phyloP scores from a whole-genome alignment of 225 moss, liverwort and hornwort genomes.

The Polytrichum commune region DNA sequence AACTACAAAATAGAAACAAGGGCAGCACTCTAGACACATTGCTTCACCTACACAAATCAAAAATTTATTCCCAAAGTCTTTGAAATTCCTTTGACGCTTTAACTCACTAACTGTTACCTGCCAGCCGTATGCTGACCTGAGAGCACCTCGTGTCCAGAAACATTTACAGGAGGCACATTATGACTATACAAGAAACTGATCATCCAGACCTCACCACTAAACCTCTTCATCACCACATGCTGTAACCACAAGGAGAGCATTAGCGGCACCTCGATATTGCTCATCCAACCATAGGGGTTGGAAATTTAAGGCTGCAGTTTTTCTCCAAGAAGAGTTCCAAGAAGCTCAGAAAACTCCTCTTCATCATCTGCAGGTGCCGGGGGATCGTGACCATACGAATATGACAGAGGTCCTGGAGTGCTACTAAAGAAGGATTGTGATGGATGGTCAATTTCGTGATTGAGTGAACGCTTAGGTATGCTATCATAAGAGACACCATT shows the following conservation, averaged over 20 bases:
- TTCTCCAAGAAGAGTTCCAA: conserved; percentile 63
- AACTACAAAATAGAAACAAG: not conserved
- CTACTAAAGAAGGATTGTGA: conserved; percentile 75
- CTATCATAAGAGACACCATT: conserved; percentile 57
- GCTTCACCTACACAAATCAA: conserved; percentile 21
- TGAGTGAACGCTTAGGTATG: conserved; percentile 32
- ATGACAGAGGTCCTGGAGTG: conserved; percentile 37
- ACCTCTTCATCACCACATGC: conserved; percentile 15
- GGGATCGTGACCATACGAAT: conserved; percentile 37
- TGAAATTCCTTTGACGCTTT: conserved; percentile 24
- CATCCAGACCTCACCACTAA: conserved; percentile 24
- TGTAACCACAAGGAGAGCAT: conserved; percentile 2
- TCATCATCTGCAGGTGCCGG: conserved; percentile 62
- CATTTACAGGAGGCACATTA: conserved; percentile 33
- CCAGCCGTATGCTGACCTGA: conserved; percentile 39
- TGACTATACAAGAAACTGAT: conserved; percentile 48
- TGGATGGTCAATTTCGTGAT: conserved; percentile 52
- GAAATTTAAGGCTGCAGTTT: conserved; percentile 10
- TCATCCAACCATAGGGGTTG: not conserved
- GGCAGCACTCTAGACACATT: conserved; percentile 1
- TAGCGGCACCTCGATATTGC: conserved; percentile 12
- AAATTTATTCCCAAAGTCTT: conserved; percentile 34
- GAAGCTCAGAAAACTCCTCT: conserved; percentile 76
- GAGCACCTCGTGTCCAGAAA: conserved; percentile 23
- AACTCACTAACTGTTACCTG: conserved; percentile 33